phyloP scores from a whole-genome alignment of 2,329 filamentous ascomycete species.

The Stagonosporopsis tanaceti region DNA sequence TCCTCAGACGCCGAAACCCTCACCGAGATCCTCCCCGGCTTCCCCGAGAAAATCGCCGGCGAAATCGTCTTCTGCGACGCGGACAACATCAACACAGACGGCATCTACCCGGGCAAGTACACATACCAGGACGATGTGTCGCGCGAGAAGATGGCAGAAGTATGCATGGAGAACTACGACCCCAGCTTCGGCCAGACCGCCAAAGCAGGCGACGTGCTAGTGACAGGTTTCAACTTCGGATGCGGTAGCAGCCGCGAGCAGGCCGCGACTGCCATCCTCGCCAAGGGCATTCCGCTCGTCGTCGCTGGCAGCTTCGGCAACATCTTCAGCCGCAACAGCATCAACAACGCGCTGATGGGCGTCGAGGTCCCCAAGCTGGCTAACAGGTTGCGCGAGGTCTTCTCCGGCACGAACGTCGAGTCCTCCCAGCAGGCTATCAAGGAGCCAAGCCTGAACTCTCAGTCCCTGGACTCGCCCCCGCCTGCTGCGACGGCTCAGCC shows the following conservation, averaged over 20 bases:
- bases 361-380: conserved; percentile 75
- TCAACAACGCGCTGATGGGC: conserved; percentile 80
- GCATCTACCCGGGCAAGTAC: conserved; percentile 89
- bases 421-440: conserved; percentile 53
- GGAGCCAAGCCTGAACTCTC: conserved; percentile 61
- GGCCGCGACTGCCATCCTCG: conserved; percentile 85
- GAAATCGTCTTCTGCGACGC: conserved; percentile 89
- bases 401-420: conserved; percentile 46
- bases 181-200: conserved; percentile 70
- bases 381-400: conserved; percentile 70
- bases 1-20: conserved; percentile 46
- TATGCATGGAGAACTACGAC: conserved; percentile 96
- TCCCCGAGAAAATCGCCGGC: conserved; percentile 81
- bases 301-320: conserved; percentile 83
- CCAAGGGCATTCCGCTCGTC: conserved; percentile 80
- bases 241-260: conserved; percentile 84
- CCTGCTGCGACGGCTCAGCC: conserved; percentile 47
- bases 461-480: conserved; percentile 60
- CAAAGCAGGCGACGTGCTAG: conserved; percentile 78
- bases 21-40: conserved; percentile 82
- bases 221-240: conserved; percentile 89
- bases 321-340: conserved; percentile 80
- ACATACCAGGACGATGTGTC: conserved; percentile 90
- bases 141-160: conserved; percentile 80
- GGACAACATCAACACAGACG: conserved; percentile 90